Base-by-base conservation (phyloP, 371 early-diverging fungal species). In the Mucor velutinosus region DNA sequence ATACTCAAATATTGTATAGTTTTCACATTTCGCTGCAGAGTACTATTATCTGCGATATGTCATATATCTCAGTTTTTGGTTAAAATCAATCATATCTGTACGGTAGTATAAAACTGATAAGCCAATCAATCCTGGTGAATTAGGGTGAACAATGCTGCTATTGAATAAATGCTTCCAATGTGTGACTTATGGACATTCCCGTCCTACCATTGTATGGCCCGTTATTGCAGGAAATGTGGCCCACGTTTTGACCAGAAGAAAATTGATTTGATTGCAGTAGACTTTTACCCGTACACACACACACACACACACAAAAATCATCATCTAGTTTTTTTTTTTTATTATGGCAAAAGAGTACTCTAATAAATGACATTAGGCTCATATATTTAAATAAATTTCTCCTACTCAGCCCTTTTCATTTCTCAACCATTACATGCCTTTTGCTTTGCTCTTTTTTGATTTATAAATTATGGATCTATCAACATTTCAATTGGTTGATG, bases 171-270 rank as follows among this genome's bases (percentile, higher is more conserved):
- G 55, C 39, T 27, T 29, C 64, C 53, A 53, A 30, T 55, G 64
- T 55, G 53, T 17, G 25, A 37, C 37, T 39, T 7, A 8, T 39
- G 37, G 35, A 65, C 65, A 65, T 65, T 65, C 65, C 58, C 58
- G 65, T 65, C 49, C 59, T 47, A 65, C 65, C 58, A 23, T 49
- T 15, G 37, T 30, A 43, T 58, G 58, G 37, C 69, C 64, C 51
- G 51, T 69, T 69, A 69, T 69, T 69, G 65, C 69, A 64, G 64
- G 55, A 64, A 37, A 60, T 45, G 6, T 17, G 35, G 58, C 60
- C 71, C 71, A 71, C 71, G 71, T 71, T 71, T 66, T 66, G 47
- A 29, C 45, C 66, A 66, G 63, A 71, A 66, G 64, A 7, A 58
- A 71, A 59, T 71, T 71, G 71, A 71, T 71, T 71, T 71, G 71